phyloP scores from a whole-genome alignment of 345 rosid species.

The Aquilaria malaccensis region DNA sequence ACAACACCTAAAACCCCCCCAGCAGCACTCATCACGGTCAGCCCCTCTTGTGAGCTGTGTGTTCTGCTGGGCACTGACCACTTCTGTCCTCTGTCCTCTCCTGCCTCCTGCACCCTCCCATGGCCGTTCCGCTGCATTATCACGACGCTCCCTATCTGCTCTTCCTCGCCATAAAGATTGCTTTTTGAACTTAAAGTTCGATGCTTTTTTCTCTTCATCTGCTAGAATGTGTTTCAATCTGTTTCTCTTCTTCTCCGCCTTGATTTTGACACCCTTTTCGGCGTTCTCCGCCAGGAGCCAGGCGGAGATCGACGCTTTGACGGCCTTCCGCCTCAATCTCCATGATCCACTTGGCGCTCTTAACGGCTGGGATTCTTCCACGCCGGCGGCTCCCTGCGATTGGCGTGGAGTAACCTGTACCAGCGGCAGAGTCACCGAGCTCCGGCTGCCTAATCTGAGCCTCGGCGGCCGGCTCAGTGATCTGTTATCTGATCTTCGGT shows the following conservation, averaged over 20 bases:
- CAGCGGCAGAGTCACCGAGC: conserved; percentile 49
- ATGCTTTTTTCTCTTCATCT: background rate
- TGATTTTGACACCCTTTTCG: conserved; percentile 17
- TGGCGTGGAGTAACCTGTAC: conserved; percentile 79
- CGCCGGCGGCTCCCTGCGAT: conserved; percentile 81
- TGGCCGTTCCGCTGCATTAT: conserved; percentile 8
- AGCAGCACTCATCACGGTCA: background rate
- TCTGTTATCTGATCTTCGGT: conserved; percentile 38
- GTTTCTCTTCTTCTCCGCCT: background rate
- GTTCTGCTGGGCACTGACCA: background rate
- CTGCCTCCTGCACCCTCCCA: background rate
- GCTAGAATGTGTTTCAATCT: conserved; percentile 6
- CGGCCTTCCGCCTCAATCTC: conserved; percentile 60
- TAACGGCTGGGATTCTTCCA: conserved; percentile 64
- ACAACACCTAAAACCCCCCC: background rate
- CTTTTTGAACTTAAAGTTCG: conserved; percentile 1
- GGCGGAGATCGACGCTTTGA: conserved; percentile 66
- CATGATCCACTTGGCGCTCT: conserved; percentile 72
- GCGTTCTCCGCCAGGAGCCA: conserved; percentile 13
- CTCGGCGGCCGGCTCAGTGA: conserved; percentile 68
- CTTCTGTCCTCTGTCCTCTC: background rate
- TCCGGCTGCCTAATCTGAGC: conserved; percentile 69
- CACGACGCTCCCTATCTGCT: conserved; percentile 1
- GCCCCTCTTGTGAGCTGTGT: no score
- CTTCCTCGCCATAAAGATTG: background rate